Percentiles rank a stretch among this genome's conserved stretches.
These are phyloP conservation scores for Phytophthora macrochlamydospora DNA, from an alignment of 352 stramenopile species.

Conservation along the genomic window DNA sequence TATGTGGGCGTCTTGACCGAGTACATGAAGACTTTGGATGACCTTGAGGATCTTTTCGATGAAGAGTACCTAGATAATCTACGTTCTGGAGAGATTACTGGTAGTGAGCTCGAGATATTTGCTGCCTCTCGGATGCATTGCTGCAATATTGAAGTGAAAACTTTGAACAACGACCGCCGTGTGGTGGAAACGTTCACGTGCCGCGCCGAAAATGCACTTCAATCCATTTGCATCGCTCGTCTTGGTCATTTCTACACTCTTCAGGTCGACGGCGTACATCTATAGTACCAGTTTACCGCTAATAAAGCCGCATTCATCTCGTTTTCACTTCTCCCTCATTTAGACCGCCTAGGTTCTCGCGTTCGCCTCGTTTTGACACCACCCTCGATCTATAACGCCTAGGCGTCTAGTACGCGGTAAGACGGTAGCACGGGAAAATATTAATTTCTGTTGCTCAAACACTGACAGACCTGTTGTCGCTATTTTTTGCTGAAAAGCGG, in stretches of 20 bases:
- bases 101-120: background rate
- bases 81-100: background rate
- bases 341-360: background rate
- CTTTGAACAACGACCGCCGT: background rate
- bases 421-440: background rate
- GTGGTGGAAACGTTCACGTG: too few relatives aligned
- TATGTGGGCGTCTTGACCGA: background rate
- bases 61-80: background rate
- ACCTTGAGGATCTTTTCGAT: background rate
- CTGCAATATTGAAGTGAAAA: background rate
- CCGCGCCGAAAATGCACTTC: background rate
- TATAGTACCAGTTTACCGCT: background rate
- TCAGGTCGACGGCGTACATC: background rate
- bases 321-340: background rate
- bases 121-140: background rate
- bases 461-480: too few relatives aligned
- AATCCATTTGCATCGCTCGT: background rate
- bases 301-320: background rate
- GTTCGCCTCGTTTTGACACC: background rate
- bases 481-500: too few relatives aligned
- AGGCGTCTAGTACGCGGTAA: background rate
- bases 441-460: too few relatives aligned
- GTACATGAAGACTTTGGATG: background rate
- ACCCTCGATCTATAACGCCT: background rate
- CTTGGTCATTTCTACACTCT: background rate